Evolutionary conservation across 805 yeast species (phyloP).

Genomic region (Yarrowia osloensis): DNA sequence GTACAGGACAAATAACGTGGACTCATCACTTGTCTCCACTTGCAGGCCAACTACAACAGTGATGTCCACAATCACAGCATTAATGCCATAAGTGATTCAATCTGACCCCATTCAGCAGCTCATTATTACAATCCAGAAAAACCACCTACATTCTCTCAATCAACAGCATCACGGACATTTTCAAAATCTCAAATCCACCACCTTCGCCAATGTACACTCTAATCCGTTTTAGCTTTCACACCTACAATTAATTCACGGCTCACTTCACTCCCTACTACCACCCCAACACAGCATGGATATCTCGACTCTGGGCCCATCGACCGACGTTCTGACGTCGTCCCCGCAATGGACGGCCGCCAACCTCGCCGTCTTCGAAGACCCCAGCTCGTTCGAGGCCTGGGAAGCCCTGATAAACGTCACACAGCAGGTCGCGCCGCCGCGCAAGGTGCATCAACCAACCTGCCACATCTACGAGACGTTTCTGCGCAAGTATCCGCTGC

Average conservation of each 20-base stretch:
- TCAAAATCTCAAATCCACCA: not conserved
- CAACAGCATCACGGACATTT: too few species aligned
- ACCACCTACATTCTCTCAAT: too few species aligned
- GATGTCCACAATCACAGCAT: too few species aligned
- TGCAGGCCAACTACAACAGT: too few species aligned
- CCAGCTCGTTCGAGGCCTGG: slow-evolving; percentile 20
- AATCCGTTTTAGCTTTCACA: too few species aligned
- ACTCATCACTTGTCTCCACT: too few species aligned
- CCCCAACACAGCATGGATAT: not conserved
- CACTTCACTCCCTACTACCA: not conserved
- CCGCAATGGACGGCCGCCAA: slow-evolving; percentile 22
- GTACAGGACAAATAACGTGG: too few species aligned
- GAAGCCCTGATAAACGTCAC: slow-evolving; percentile 1
- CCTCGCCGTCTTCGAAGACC: slow-evolving; percentile 19
- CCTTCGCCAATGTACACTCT: too few species aligned
- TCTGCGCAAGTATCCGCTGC: slow-evolving; percentile 43
- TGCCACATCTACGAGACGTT: slow-evolving; percentile 35
- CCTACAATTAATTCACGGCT: not conserved
- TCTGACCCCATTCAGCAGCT: too few species aligned
- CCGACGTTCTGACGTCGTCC: slow-evolving; percentile 11
- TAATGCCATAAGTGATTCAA: too few species aligned
- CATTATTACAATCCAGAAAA: too few species aligned
- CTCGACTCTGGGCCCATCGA: not conserved
- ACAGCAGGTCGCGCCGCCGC: not conserved
- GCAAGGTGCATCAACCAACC: not conserved